Evolutionary conservation across 768 basidiomycete species (phyloP).

Genomic region (Amylocystis lapponica): DNA sequence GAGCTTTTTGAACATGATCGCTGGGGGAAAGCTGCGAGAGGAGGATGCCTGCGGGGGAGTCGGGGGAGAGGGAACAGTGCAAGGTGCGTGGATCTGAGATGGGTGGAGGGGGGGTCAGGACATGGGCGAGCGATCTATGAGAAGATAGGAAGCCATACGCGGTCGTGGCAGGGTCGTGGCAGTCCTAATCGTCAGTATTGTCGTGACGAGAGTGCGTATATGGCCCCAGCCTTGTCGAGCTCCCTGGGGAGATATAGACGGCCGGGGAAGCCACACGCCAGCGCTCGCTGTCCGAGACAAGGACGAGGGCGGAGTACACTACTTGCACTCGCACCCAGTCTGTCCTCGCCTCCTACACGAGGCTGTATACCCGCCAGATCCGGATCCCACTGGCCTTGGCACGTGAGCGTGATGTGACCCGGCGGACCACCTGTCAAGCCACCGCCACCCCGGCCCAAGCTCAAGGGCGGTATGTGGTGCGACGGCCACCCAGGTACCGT

Average conservation of each 20-base stretch:
- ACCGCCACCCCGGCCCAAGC: too few relatives aligned
- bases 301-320: conserved; percentile 7
- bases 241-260: conserved; percentile 18
- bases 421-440: too few relatives aligned
- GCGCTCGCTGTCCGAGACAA: conserved; percentile 7
- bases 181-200: conserved; percentile 1
- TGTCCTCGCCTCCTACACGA: conserved; percentile 18
- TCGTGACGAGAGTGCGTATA: too few relatives aligned
- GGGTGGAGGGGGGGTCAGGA: not conserved
- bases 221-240: too few relatives aligned
- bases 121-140: not conserved
- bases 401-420: too few relatives aligned
- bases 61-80: not conserved
- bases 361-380: conserved; percentile 12
- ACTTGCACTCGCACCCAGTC: too few relatives aligned
- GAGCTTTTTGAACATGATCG: conserved; percentile 7
- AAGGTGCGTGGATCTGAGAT: not conserved
- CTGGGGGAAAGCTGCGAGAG: not conserved
- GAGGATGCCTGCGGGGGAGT: not conserved
- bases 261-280: conserved; percentile 17
- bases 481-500: too few relatives aligned
- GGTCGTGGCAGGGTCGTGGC: conserved; percentile 12
- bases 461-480: too few relatives aligned
- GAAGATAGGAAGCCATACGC: conserved; percentile 9
- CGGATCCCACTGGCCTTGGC: not conserved